These are phyloP conservation scores for Houttuynia cordata DNA, from an alignment of 164 flowering plant genomes.

Conservation along the genomic window DNA sequence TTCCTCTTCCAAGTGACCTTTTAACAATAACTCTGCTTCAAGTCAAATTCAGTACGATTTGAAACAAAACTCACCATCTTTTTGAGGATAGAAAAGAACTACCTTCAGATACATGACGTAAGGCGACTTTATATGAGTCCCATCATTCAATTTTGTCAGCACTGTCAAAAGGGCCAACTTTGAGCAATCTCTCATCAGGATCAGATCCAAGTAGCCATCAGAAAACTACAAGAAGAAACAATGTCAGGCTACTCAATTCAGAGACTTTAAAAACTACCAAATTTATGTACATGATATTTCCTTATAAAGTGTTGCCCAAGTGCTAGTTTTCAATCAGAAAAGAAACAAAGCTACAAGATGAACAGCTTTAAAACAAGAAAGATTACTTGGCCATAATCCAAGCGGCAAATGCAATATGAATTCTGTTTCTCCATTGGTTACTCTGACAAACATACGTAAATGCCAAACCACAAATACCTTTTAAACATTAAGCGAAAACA, in stretches of 20 bases:
- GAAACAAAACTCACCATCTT: not conserved
- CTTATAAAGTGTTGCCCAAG: no score
- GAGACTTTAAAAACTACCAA: no score
- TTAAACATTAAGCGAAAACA: no score
- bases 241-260: not conserved
- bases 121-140: conserved; percentile 74
- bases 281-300: no score
- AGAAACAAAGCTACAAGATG: no score
- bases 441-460: no score
- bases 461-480: no score
- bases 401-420: no score
- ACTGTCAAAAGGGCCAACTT: conserved; percentile 37
- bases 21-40: not conserved
- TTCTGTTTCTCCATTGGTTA: no score
- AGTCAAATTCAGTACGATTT: not conserved
- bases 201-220: conserved; percentile 85
- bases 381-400: no score
- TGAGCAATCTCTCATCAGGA: conserved; percentile 53
- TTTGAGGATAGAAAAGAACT: not conserved
- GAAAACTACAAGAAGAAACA: conserved; percentile 52
- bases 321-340: no score
- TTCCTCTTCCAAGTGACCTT: not conserved
- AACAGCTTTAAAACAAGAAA: no score
- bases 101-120: conserved; percentile 72
- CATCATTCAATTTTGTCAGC: conserved; percentile 49